phyloP scores from a whole-genome alignment of 2,329 filamentous ascomycete species.

The Aspergillus puulaauensis region DNA sequence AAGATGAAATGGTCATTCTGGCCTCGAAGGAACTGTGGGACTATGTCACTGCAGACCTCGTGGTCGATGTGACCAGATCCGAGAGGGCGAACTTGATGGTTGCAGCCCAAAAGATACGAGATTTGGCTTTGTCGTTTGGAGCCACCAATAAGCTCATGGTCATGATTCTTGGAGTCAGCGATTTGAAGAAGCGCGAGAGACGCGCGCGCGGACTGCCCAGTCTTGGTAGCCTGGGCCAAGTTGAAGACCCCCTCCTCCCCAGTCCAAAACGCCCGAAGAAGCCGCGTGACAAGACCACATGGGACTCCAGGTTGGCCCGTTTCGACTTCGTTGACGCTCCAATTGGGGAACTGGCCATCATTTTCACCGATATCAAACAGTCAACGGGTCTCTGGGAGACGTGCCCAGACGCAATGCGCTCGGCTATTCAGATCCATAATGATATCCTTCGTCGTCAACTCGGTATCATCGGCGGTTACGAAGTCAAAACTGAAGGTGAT shows the following conservation, averaged over 20 bases:
- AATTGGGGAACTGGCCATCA: constrained; percentile 84
- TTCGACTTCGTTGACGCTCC: constrained; percentile 92
- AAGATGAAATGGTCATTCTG: constrained; percentile 90
- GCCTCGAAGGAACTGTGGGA: constrained; percentile 95
- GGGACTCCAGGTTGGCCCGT: constrained; percentile 82
- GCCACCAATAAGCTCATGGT: constrained; percentile 96
- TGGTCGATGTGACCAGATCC: constrained; percentile 85
- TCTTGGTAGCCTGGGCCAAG: constrained; percentile 78
- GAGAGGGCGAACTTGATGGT: constrained; percentile 91
- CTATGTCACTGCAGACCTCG: constrained; percentile 82
- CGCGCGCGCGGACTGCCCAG: constrained; percentile 74
- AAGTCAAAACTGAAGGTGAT: constrained; percentile 99
- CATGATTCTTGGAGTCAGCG: constrained; percentile 93
- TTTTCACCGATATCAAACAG: constrained; percentile 99
- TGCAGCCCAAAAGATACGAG: constrained; percentile 88
- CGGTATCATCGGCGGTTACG: constrained; percentile 90
- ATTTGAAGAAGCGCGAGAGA: constrained; percentile 82
- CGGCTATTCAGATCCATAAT: constrained; percentile 96
- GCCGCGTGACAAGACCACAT: constrained; percentile 53
- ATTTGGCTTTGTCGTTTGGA: constrained; percentile 93
- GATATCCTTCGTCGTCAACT: constrained; percentile 93
- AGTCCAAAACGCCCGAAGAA: constrained; percentile 65
- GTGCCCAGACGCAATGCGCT: constrained; percentile 91
- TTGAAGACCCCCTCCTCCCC: constrained; percentile 62
- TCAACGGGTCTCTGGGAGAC: constrained; percentile 96